These are phyloP conservation scores for Cadophora gregata DNA, from an alignment of 2,329 filamentous ascomycete species.

Conservation along the genomic window DNA sequence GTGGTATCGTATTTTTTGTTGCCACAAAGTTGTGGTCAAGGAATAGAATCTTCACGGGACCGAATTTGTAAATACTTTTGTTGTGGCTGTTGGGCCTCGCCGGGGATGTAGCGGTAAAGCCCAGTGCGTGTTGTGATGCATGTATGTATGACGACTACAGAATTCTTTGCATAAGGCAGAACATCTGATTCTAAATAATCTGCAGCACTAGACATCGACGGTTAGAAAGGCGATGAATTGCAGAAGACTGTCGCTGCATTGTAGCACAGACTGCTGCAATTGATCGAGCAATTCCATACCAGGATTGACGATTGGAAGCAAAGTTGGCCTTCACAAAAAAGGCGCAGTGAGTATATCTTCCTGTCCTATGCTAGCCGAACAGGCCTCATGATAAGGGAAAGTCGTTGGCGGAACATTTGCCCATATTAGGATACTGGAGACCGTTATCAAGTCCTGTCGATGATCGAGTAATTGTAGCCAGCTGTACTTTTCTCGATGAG, in stretches of 20 bases:
- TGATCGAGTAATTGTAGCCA: background rate
- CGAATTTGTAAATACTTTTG: background rate
- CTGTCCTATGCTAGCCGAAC: background rate
- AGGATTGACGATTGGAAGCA: background rate
- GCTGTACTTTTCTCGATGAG: background rate
- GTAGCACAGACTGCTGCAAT: too few relatives aligned
- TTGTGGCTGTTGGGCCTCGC: background rate
- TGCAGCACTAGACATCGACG: background rate
- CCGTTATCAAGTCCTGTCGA: background rate
- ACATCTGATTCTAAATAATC: background rate
- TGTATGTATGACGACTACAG: slow-evolving; percentile 13
- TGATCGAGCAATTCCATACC: background rate
- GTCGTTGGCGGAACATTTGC: background rate
- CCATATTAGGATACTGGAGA: background rate
- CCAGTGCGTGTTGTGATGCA: slow-evolving; percentile 10
- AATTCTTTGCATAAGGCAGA: slow-evolving; percentile 6
- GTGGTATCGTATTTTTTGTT: background rate
- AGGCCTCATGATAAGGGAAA: background rate
- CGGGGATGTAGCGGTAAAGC: background rate
- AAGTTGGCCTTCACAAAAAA: background rate
- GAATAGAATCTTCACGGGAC: background rate
- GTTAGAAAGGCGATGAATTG: background rate
- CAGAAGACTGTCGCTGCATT: slow-evolving; percentile 1
- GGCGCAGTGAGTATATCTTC: background rate
- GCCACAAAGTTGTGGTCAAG: background rate